These are phyloP conservation scores for Coemansia sp. DNA, from an alignment of 192 early-diverging fungal genomes.

Conservation along the genomic window DNA sequence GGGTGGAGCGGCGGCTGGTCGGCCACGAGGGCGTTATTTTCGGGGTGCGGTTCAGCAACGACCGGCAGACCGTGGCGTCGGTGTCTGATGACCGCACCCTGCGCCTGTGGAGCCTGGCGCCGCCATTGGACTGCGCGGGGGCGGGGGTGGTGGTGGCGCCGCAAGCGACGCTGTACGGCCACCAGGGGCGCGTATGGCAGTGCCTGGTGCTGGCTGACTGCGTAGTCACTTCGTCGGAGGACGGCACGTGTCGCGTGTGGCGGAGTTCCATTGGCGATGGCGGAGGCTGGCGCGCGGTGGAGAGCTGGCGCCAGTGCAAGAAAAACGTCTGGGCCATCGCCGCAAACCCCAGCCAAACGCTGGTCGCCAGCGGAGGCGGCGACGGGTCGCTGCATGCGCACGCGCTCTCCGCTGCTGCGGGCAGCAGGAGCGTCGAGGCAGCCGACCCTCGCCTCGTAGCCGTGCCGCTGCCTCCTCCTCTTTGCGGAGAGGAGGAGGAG, in stretches of 20 bases:
- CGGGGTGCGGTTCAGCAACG: conserved; percentile 67
- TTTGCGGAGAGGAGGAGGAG: too few relatives aligned
- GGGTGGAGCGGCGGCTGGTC: background rate
- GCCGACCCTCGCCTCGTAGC: conserved; percentile 67
- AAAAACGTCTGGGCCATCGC: conserved; percentile 87
- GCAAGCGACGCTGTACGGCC: conserved; percentile 63
- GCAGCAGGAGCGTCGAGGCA: too few relatives aligned
- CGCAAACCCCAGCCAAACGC: conserved; percentile 51
- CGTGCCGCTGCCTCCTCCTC: background rate
- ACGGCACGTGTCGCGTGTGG: conserved; percentile 85
- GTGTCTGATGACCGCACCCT: conserved; percentile 87
- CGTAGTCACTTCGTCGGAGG: conserved; percentile 75
- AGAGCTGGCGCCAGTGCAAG: conserved; percentile 58
- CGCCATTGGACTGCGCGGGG: conserved; percentile 34
- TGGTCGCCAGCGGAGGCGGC: conserved; percentile 77
- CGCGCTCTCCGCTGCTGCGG: conserved; percentile 4
- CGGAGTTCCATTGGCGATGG: conserved; percentile 10
- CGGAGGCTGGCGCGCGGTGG: background rate
- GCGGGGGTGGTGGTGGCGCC: conserved; percentile 11
- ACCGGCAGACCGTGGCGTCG: conserved; percentile 62
- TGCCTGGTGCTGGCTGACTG: conserved; percentile 62
- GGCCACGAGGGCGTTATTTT: conserved; percentile 74
- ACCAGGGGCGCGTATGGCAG: conserved; percentile 81
- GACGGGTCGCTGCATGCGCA: conserved; percentile 67
- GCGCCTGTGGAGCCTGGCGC: conserved; percentile 66